Conservation (phyloP, 257 asterid genomes). For the Craterostigma plantagineum region DNA sequence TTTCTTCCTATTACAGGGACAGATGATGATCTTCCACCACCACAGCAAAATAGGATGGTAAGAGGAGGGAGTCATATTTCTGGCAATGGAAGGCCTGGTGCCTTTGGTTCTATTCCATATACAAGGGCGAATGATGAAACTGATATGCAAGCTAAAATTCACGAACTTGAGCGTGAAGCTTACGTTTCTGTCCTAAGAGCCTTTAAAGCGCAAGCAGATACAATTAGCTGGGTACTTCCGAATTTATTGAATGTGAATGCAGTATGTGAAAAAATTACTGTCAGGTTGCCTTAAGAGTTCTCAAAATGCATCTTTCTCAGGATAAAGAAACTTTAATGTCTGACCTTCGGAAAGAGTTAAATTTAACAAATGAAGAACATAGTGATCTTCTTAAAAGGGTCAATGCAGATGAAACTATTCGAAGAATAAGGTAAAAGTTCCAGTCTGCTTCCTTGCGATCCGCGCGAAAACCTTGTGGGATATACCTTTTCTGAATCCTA, state of each 20-base stretch:
- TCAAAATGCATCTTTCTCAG: conserved; percentile 25
- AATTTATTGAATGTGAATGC: background rate
- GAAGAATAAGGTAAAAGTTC: conserved; percentile 46
- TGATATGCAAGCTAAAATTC: conserved; percentile 77
- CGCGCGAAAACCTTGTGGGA: background rate
- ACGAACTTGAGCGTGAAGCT: conserved; percentile 91
- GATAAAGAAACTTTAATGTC: conserved; percentile 68
- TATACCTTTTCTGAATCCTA: conserved; percentile 5
- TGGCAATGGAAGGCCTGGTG: conserved; percentile 46
- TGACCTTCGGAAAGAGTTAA: conserved; percentile 58
- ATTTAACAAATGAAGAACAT: conserved; percentile 73
- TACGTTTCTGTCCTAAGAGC: conserved; percentile 69
- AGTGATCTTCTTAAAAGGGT: conserved; percentile 60
- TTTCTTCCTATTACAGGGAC: conserved; percentile 24
- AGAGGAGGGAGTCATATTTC: conserved; percentile 35
- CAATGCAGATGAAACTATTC: conserved; percentile 55
- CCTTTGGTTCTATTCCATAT: conserved; percentile 38
- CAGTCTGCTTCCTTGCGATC: background rate
- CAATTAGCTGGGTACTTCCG: conserved; percentile 68
- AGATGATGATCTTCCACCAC: conserved; percentile 52
- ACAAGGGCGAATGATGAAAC: conserved; percentile 45
- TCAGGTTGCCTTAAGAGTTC: conserved; percentile 19
- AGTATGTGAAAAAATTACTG: conserved; percentile 3
- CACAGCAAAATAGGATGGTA: conserved; percentile 44
- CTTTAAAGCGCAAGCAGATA: conserved; percentile 85